Evolutionary conservation across 176 grass and related monocot species (phyloP), one percentile per base, ranked within the genome.

Genomic region (Hordeum marinum): DNA sequence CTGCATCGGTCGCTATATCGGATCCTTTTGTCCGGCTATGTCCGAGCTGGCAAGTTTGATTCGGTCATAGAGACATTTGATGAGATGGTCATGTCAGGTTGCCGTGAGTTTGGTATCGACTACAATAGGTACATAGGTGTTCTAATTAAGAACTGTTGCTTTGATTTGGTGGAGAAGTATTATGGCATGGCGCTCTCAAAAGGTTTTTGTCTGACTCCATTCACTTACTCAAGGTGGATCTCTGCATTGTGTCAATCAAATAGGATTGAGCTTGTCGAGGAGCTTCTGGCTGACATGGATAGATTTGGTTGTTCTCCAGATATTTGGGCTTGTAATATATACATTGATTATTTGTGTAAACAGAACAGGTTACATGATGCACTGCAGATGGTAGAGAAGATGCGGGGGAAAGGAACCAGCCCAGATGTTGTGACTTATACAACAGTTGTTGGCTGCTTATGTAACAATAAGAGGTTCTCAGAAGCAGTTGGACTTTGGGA

Each of bases 181-280:
- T 92, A 94, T 62, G 29, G 70, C 67, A 67, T 75, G 63, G 90
- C 88, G 39, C 40, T 85, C 15, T 55, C 8, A 7, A 80, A 83
- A 57, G 90, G 90, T 83, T 94, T 94, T 85, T 92, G 68, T 81
- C 79, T 94, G 82, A 94, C 60, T 79, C 24, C 90, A 36, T 94
- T 94, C 63, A 94, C 93, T 75, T 94, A 90, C 77, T 94, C 93
- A 43, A 94, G 93, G 76, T 87, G 90, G 81, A 94, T 94, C 41
- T 88, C 90, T 86, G 77, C 79, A 62, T 35, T 94, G 75, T 94
- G 93, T 34, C 62, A 90, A 64, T 74, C 75, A 79, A 80, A 74
- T 31, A 90, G 90, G 68, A 87, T 90, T 83, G 75, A 75, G 29
- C 80, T 94, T 77, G 87, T 88, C 55, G 75, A 94, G 63, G 82